Evolutionary conservation across 2,329 filamentous ascomycete species (phyloP).

Genomic region (Penicillium sp.): DNA sequence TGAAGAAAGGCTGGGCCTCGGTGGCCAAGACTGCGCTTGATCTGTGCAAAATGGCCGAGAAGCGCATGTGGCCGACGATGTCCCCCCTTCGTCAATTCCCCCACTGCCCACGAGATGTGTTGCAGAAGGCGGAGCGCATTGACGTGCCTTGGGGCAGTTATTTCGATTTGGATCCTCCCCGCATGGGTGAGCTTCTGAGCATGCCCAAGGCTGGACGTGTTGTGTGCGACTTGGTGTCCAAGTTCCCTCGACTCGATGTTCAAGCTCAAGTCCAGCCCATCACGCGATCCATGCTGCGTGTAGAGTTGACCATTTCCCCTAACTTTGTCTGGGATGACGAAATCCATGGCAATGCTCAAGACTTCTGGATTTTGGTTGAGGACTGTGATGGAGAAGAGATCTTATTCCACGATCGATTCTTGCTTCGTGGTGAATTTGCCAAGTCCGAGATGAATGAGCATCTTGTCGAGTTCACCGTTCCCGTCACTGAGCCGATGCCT

Average conservation of each 20-base stretch:
- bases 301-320: conserved; percentile 87
- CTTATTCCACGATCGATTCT: conserved; percentile 89
- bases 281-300: conserved; percentile 85
- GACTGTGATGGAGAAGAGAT: conserved; percentile 97
- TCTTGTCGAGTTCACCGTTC: conserved; percentile 91
- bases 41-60: conserved; percentile 98
- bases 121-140: conserved; percentile 90
- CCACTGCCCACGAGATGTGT: conserved; percentile 74
- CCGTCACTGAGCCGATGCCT: conserved; percentile 95
- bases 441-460: conserved; percentile 85
- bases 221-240: conserved; percentile 82
- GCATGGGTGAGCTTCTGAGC: conserved; percentile 91
- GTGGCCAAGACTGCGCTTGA: conserved; percentile 91
- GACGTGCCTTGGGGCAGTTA: conserved; percentile 92
- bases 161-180: conserved; percentile 92
- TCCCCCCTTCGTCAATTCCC: conserved; percentile 89
- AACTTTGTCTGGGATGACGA: conserved; percentile 95
- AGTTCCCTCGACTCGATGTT: conserved; percentile 89
- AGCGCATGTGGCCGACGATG: conserved; percentile 99
- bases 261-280: conserved; percentile 93
- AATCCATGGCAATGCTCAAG: conserved; percentile 82
- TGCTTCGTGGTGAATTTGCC: conserved; percentile 86
- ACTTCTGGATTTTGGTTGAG: conserved; percentile 96
- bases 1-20: conserved; percentile 93
- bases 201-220: conserved; percentile 83